These are phyloP conservation scores for Saitozyma podzolica DNA, from an alignment of 768 basidiomycete genomes.

Conservation along the genomic window DNA sequence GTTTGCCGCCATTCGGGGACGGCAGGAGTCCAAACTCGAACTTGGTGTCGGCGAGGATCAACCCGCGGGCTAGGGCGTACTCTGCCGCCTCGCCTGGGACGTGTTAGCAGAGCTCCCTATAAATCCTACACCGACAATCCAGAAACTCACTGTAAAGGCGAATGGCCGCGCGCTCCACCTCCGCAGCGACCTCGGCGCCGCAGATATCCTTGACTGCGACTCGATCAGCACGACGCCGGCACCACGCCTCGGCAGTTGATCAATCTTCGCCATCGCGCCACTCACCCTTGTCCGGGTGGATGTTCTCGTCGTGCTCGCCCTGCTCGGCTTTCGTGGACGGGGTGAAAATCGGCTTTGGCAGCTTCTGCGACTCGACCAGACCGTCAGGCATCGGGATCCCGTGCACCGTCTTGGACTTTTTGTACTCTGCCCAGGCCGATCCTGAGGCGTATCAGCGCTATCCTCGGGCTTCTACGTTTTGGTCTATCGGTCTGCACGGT, in stretches of 20 bases:
- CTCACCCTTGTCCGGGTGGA: slow-evolving; percentile 75
- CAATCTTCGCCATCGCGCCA: not conserved
- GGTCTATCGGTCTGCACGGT: not conserved
- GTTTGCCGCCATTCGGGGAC: slow-evolving; percentile 48
- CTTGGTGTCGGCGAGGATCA: slow-evolving; percentile 97
- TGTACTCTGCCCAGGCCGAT: slow-evolving; percentile 94
- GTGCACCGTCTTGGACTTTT: slow-evolving; percentile 81
- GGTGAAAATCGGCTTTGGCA: slow-evolving; percentile 83
- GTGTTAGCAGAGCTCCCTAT: slow-evolving; percentile 2
- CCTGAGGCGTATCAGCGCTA: slow-evolving; percentile 58
- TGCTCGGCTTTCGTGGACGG: slow-evolving; percentile 96
- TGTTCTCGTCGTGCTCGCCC: slow-evolving; percentile 94
- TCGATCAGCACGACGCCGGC: too few species aligned
- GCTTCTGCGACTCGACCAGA: slow-evolving; percentile 78
- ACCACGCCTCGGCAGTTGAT: not conserved
- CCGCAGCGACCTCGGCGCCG: slow-evolving; percentile 48
- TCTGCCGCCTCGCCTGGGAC: slow-evolving; percentile 63
- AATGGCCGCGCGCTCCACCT: slow-evolving; percentile 49
- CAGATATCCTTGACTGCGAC: slow-evolving; percentile 52
- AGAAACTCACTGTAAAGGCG: slow-evolving; percentile 49
- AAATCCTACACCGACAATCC: not conserved
- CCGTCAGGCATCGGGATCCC: slow-evolving; percentile 73
- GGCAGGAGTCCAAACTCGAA: slow-evolving; percentile 91
- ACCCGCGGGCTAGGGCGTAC: slow-evolving; percentile 69
- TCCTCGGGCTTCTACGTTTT: not conserved